Percentiles rank a stretch among this genome's conserved stretches.
These are phyloP conservation scores for Backusella liffmaniae DNA, from an alignment of 192 early-diverging fungal genomes.

Conservation along the genomic window DNA sequence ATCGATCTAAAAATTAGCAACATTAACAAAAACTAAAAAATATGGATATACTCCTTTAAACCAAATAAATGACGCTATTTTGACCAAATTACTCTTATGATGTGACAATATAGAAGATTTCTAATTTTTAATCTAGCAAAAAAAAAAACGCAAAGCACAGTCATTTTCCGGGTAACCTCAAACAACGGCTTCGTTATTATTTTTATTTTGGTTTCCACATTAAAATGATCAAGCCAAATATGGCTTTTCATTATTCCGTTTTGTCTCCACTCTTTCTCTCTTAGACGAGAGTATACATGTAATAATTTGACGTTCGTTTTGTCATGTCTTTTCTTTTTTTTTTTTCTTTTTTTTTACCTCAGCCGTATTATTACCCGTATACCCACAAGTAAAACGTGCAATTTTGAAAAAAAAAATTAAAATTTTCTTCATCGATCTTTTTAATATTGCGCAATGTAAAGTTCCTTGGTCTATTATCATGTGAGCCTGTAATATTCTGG, in stretches of 20 bases:
- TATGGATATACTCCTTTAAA: background rate
- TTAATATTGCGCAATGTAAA: background rate
- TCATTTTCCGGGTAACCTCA: background rate
- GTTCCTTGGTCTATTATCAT: background rate
- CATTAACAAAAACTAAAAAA: background rate
- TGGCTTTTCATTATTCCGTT: background rate
- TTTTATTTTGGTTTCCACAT: background rate
- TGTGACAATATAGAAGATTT: background rate
- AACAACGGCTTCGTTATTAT: background rate
- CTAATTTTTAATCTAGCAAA: background rate
- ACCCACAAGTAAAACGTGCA: background rate
- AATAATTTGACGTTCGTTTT: background rate
- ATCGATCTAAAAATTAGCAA: background rate
- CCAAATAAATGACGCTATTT: background rate
- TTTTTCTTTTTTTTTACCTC: too few species aligned
- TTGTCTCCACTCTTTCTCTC: background rate
- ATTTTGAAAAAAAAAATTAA: background rate
- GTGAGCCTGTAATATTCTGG: background rate
- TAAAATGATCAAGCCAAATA: background rate
- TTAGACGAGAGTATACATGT: background rate
- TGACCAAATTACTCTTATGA: background rate
- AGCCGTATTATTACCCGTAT: background rate
- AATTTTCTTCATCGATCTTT: background rate
- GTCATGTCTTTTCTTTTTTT: background rate
- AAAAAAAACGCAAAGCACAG: background rate